phyloP scores from a whole-genome alignment of 306 rosid species.

The Citrullus amarus region DNA sequence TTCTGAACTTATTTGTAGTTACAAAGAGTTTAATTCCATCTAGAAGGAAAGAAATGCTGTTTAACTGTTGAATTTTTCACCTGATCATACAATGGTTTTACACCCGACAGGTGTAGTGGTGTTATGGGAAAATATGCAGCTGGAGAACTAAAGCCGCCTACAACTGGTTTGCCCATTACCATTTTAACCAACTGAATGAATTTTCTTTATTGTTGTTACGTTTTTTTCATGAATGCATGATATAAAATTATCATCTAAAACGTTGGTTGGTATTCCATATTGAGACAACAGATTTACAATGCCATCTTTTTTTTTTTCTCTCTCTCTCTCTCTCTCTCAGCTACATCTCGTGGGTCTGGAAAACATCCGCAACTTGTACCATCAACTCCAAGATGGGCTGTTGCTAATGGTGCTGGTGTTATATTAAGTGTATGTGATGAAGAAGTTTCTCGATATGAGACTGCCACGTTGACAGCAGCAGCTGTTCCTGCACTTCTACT shows the following conservation, averaged over 20 bases:
- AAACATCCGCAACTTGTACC: conserved; percentile 96
- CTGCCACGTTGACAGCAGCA: conserved; percentile 92
- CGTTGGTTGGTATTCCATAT: background rate
- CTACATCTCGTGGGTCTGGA: conserved; percentile 89
- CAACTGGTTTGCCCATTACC: conserved; percentile 38
- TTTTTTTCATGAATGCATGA: background rate
- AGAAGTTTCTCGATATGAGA: conserved; percentile 93
- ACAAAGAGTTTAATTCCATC: background rate
- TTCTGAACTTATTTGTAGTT: background rate
- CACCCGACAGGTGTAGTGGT: conserved; percentile 83
- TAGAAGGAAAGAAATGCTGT: background rate
- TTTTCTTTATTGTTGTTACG: background rate
- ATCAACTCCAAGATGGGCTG: conserved; percentile 98
- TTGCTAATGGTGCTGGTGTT: conserved; percentile 99
- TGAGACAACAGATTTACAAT: background rate
- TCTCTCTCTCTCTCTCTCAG: conserved; percentile 10
- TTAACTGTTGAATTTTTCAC: background rate
- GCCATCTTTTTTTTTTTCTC: background rate
- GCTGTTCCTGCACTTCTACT: conserved; percentile 98
- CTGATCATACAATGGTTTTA: background rate
- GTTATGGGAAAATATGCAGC: conserved; percentile 99
- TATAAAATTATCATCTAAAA: background rate
- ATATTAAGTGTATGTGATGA: conserved; percentile 98
- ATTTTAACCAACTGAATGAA: background rate
- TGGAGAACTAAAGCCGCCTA: conserved; percentile 95